Conservation (phyloP, 306 rosid genomes). For the Cyclanthera cordifolia region DNA sequence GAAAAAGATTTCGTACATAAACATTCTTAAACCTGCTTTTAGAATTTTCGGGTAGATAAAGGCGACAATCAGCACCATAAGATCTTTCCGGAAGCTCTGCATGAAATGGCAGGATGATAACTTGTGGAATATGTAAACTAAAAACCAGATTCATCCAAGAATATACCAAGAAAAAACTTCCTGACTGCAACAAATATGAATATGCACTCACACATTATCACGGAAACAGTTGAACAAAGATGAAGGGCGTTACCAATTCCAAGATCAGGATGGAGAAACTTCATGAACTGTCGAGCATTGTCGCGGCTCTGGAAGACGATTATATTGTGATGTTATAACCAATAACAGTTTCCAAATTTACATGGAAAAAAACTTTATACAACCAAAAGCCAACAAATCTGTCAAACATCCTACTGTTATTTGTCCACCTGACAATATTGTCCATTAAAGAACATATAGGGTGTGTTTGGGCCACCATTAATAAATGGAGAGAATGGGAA, state of each 20-base stretch:
- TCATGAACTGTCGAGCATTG: constrained; percentile 95
- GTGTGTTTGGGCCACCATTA: no score
- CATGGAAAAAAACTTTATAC: not conserved
- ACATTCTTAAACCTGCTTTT: constrained; percentile 94
- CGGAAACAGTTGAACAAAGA: constrained; percentile 12
- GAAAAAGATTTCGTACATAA: constrained; percentile 86
- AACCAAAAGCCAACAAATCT: not conserved
- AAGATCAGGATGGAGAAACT: constrained; percentile 95
- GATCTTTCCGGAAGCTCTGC: constrained; percentile 98
- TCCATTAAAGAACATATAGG: not conserved
- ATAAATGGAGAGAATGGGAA: no score
- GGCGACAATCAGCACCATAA: constrained; percentile 92
- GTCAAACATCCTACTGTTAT: not conserved
- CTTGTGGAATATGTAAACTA: constrained; percentile 2
- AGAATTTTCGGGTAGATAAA: constrained; percentile 82
- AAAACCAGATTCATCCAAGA: constrained; percentile 9
- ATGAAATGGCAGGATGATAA: constrained; percentile 15
- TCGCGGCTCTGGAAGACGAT: constrained; percentile 60
- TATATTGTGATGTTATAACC: constrained; percentile 14
- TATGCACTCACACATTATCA: not conserved
- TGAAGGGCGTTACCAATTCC: constrained; percentile 64
- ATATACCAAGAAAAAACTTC: not conserved
- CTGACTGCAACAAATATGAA: not conserved
- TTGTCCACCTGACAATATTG: not conserved
- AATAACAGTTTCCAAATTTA: not conserved